Evolutionary conservation across 2,329 filamentous ascomycete genomes (phyloP).

Genomic region (Alternaria ventricosa): DNA sequence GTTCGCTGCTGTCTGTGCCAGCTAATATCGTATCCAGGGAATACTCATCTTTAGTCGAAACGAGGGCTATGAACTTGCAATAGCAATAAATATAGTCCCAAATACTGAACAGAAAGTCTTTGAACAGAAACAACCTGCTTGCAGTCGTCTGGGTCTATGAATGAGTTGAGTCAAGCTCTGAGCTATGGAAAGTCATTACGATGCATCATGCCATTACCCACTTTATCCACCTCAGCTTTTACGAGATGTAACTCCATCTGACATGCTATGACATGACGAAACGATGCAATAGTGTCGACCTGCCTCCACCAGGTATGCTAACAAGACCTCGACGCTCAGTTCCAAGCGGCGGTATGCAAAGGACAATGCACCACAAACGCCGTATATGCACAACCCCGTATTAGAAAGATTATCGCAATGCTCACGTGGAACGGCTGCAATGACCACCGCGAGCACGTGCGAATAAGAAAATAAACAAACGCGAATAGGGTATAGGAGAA

Average conservation of each 20-base stretch:
- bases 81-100: neutral
- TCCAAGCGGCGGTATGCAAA: conserved; percentile 27
- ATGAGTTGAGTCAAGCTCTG: neutral
- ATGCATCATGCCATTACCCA: neutral
- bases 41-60: neutral
- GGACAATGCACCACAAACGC: conserved; percentile 21
- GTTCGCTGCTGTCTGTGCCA: neutral
- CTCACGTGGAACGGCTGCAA: neutral
- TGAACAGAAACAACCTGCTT: neutral
- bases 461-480: neutral
- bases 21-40: neutral
- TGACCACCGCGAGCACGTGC: neutral
- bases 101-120: neutral
- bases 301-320: conserved; percentile 3
- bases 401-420: conserved; percentile 23
- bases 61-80: neutral
- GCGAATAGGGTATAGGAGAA: conserved; percentile 3
- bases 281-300: conserved; percentile 11
- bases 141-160: neutral
- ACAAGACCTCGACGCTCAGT: conserved; percentile 21
- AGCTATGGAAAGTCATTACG: neutral
- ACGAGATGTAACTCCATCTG: neutral
- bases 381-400: conserved; percentile 22
- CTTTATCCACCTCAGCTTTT: neutral
- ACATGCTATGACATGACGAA: conserved; percentile 7